A percentile compares a stretch with the other conserved stretches of the same genome.
These are phyloP conservation scores for Theobroma cacao DNA, from an alignment of 345 rosid species.

Conservation along the genomic window DNA sequence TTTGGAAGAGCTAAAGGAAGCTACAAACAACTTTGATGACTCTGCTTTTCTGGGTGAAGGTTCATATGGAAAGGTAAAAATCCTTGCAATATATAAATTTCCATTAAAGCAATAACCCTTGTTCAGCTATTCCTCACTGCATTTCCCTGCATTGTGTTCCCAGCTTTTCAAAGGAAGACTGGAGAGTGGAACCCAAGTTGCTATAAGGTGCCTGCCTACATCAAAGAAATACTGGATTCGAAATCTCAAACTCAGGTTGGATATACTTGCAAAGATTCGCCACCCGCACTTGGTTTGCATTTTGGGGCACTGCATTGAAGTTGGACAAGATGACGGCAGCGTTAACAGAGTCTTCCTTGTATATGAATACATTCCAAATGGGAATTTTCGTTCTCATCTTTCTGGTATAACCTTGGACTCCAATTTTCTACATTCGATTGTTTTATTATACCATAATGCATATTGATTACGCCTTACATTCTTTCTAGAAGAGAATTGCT, in stretches of 20 bases:
- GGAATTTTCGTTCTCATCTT: slow-evolving; percentile 64
- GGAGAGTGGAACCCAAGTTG: slow-evolving; percentile 69
- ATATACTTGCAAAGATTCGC: slow-evolving; percentile 78
- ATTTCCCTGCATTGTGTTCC: not conserved
- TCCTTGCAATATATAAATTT: not conserved
- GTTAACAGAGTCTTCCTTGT: slow-evolving; percentile 61
- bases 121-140: not conserved
- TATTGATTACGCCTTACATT: not conserved
- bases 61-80: slow-evolving; percentile 76
- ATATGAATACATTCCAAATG: slow-evolving; percentile 65
- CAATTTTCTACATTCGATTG: not conserved
- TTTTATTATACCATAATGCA: not conserved
- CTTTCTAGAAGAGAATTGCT: slow-evolving; percentile 46
- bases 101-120: not conserved
- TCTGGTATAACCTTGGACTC: slow-evolving; percentile 52
- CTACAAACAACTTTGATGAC: slow-evolving; percentile 68
- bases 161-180: slow-evolving; percentile 87
- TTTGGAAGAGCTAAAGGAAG: slow-evolving; percentile 81
- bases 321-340: slow-evolving; percentile 43
- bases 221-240: slow-evolving; percentile 66
- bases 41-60: slow-evolving; percentile 75
- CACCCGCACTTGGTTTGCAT: slow-evolving; percentile 87
- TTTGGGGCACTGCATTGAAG: slow-evolving; percentile 77
- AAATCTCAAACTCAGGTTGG: slow-evolving; percentile 65
- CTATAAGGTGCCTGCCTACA: slow-evolving; percentile 57